Percentiles rank a stretch among this genome's conserved stretches.
These are phyloP conservation scores for Peronospora tabacina DNA, from an alignment of 352 stramenopile genomes.

Conservation along the genomic window DNA sequence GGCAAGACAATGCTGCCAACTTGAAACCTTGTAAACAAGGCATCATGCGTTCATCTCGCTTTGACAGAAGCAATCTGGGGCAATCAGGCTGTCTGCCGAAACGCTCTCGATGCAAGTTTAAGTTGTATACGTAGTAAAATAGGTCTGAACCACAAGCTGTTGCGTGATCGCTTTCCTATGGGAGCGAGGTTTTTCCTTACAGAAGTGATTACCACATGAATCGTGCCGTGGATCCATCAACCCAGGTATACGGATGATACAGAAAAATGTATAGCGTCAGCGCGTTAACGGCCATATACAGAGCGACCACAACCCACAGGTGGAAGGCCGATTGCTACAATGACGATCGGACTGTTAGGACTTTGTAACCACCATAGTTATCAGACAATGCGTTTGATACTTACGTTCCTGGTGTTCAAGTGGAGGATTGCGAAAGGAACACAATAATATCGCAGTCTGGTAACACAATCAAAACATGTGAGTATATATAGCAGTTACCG, in stretches of 20 bases:
- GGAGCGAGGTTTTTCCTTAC: not conserved
- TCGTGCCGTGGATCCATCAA: slow-evolving; percentile 62
- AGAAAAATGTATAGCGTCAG: slow-evolving; percentile 71
- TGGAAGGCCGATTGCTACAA: slow-evolving; percentile 49
- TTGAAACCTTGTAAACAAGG: no score
- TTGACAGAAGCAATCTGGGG: slow-evolving; percentile 8
- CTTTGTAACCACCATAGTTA: not conserved
- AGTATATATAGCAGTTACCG: slow-evolving; percentile 1
- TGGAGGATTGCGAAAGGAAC: slow-evolving; percentile 75
- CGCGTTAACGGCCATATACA: slow-evolving; percentile 54
- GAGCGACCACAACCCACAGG: slow-evolving; percentile 31
- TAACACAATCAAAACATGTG: slow-evolving; percentile 5
- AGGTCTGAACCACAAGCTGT: not conserved
- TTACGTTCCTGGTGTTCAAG: slow-evolving; percentile 61
- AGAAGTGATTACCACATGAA: slow-evolving; percentile 78
- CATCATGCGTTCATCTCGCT: no score
- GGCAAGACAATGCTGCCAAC: no score
- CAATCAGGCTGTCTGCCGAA: not conserved
- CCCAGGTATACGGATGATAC: slow-evolving; percentile 61
- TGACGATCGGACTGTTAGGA: slow-evolving; percentile 9
- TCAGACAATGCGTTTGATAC: slow-evolving; percentile 1
- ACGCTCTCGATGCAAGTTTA: not conserved
- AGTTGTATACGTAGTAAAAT: not conserved
- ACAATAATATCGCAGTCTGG: slow-evolving; percentile 76
- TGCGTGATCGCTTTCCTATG: not conserved